These are phyloP conservation scores for Eucalyptus leucophloia DNA, from an alignment of 345 rosid species.

Conservation along the genomic window DNA sequence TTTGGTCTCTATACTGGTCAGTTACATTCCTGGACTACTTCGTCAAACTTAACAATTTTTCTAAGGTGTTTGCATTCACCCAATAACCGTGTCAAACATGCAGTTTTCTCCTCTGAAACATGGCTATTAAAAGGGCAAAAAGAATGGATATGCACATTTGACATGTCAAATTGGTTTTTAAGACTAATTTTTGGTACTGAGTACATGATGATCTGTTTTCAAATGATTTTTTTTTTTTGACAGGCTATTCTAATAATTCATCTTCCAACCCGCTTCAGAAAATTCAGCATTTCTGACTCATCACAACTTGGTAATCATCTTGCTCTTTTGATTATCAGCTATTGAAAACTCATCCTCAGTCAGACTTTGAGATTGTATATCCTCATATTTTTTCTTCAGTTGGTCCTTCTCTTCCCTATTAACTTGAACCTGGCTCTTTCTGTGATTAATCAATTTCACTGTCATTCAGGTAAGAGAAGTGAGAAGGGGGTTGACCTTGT, in stretches of 20 bases:
- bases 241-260: slow-evolving; percentile 91
- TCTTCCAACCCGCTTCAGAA: slow-evolving; percentile 64
- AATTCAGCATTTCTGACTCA: slow-evolving; percentile 49
- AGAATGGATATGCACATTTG: not conserved
- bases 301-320: slow-evolving; percentile 56
- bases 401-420: not conserved
- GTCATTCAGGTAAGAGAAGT: slow-evolving; percentile 55
- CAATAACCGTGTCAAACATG: not conserved
- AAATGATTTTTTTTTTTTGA: not conserved
- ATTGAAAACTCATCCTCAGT: not conserved
- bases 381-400: not conserved
- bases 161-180: not conserved
- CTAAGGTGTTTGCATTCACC: not conserved
- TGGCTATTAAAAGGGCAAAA: not conserved
- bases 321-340: not conserved
- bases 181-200: not conserved
- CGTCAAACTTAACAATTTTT: not conserved
- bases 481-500: slow-evolving; percentile 71
- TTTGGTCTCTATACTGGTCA: slow-evolving; percentile 80
- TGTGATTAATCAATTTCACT: not conserved
- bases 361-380: not conserved
- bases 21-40: slow-evolving; percentile 4
- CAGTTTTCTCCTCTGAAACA: not conserved
- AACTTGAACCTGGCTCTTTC: not conserved
- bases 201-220: not conserved